Evolutionary conservation across 2,329 filamentous ascomycete genomes (phyloP).

Genomic region (Sporothrix sp.): DNA sequence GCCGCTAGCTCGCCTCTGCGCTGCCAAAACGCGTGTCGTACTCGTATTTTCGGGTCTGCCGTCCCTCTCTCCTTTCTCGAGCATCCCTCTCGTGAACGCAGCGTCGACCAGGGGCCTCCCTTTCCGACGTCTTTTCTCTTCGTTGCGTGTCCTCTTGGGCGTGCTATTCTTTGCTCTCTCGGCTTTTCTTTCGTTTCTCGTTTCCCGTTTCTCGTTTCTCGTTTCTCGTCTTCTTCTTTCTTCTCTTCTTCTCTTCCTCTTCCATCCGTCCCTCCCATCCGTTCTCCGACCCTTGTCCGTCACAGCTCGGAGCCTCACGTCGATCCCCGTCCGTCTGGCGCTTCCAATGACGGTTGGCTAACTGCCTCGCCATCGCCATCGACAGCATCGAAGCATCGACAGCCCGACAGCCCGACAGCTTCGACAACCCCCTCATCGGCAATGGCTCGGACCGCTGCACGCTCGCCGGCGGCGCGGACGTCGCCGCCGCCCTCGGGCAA

Average conservation of each 20-base stretch:
- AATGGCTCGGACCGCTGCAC: conserved; percentile 16
- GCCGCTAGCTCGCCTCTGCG: too few relatives aligned
- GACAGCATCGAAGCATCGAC: too few relatives aligned
- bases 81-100: conserved; percentile 6
- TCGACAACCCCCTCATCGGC: too few relatives aligned
- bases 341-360: conserved; percentile 3
- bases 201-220: not conserved
- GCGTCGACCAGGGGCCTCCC: not conserved
- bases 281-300: not conserved
- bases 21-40: conserved; percentile 3
- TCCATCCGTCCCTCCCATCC: not conserved
- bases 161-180: not conserved
- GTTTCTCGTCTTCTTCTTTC: not conserved
- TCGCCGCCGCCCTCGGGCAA: conserved; percentile 17
- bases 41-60: not conserved
- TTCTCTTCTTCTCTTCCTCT: not conserved
- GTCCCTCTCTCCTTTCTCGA: not conserved
- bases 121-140: too few relatives aligned
- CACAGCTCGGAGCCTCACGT: too few relatives aligned
- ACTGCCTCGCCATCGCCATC: not conserved
- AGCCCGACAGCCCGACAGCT: too few relatives aligned
- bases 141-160: too few relatives aligned
- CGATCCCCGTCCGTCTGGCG: not conserved
- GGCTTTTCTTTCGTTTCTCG: not conserved
- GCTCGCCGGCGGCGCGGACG: conserved; percentile 9